Conservation (phyloP, 176 grass and related monocot species). For the Oryza australiensis region DNA sequence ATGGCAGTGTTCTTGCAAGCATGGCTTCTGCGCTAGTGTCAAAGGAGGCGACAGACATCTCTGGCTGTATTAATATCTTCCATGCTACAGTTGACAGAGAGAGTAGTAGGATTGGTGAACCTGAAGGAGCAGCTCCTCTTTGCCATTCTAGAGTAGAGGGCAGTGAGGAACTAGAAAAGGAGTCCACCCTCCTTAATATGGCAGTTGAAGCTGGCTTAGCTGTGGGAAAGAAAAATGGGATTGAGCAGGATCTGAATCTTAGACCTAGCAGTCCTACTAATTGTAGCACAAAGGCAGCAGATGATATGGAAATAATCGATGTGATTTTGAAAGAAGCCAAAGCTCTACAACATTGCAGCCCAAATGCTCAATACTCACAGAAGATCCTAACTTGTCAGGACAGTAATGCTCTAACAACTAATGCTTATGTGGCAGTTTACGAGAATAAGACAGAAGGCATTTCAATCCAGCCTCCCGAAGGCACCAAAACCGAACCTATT, state of each 20-base stretch:
- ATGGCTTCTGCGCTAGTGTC: constrained; percentile 1
- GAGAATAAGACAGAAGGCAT: constrained; percentile 1
- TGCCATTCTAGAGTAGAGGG: constrained; percentile 24
- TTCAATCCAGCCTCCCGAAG: constrained; percentile 15
- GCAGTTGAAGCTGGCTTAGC: constrained; percentile 7
- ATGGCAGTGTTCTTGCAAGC: neutral
- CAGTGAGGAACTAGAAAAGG: constrained; percentile 39
- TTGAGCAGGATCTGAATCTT: constrained; percentile 38
- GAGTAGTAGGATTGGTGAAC: constrained; percentile 25
- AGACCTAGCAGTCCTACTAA: constrained; percentile 3
- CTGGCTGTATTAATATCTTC: constrained; percentile 1
- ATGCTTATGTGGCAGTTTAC: neutral
- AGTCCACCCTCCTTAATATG: neutral
- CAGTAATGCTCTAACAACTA: constrained; percentile 1
- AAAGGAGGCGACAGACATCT: constrained; percentile 13
- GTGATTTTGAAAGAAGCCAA: constrained; percentile 24
- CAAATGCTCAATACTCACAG: constrained; percentile 1
- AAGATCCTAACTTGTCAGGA: constrained; percentile 25
- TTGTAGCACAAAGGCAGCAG: constrained; percentile 1
- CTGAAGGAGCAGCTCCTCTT: constrained; percentile 14
- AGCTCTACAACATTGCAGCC: constrained; percentile 12
- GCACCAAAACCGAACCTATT: neutral
- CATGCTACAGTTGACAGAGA: constrained; percentile 2
- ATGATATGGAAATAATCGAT: constrained; percentile 5
- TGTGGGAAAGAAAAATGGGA: neutral